These are phyloP conservation scores for Pisolithus albus DNA, from an alignment of 768 basidiomycete species.

Conservation along the genomic window DNA sequence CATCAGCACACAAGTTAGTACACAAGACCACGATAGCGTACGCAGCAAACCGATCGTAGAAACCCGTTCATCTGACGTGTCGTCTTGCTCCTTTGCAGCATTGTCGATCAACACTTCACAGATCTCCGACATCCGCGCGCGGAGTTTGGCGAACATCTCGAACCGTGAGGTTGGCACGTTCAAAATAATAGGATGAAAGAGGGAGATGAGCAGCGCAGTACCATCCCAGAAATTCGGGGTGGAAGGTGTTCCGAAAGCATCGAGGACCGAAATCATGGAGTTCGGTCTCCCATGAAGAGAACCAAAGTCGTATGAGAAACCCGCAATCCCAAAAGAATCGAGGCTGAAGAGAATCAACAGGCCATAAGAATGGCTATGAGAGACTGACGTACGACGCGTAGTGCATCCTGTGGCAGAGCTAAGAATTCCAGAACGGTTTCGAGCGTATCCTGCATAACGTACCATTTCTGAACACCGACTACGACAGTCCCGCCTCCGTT, in stretches of 20 bases:
- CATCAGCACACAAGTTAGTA: too few relatives aligned
- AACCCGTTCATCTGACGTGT: too few relatives aligned
- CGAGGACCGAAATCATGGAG: constrained; percentile 12
- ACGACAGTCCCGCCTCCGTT: constrained; percentile 9
- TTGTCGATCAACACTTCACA: too few relatives aligned
- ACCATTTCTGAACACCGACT: constrained; percentile 31
- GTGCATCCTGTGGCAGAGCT: constrained; percentile 16
- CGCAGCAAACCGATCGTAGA: too few relatives aligned
- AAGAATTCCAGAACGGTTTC: neutral
- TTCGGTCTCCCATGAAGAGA: constrained; percentile 32
- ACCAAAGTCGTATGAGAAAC: constrained; percentile 41
- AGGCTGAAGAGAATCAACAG: constrained; percentile 21
- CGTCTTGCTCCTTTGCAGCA: too few relatives aligned
- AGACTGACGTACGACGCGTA: constrained; percentile 13
- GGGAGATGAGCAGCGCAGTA: too few relatives aligned
- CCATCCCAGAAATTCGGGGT: too few relatives aligned
- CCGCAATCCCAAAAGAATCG: constrained; percentile 39
- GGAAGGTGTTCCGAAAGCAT: too few relatives aligned
- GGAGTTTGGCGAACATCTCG: too few relatives aligned
- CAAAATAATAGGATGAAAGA: constrained; percentile 12
- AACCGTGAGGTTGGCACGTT: neutral
- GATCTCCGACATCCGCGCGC: too few relatives aligned
- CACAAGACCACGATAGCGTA: too few relatives aligned
- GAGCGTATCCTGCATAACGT: neutral
- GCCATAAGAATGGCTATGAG: neutral